Conservation (phyloP, 2,329 filamentous ascomycete species). For the Mollisia scopiformis region DNA sequence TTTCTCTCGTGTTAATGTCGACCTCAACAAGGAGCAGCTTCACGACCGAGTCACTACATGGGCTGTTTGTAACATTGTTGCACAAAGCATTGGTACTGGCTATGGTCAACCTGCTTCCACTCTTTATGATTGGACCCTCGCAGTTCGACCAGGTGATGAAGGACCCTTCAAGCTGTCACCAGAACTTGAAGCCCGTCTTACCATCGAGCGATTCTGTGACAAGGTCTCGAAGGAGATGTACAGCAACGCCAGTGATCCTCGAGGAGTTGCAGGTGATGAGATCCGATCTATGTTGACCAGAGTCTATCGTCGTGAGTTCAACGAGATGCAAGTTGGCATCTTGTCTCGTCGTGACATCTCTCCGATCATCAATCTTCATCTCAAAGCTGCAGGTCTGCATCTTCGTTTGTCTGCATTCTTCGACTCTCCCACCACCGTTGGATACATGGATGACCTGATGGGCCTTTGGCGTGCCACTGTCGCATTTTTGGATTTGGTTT, state of each 20-base stretch:
- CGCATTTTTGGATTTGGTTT: slow-evolving; percentile 63
- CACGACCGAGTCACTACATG: slow-evolving; percentile 79
- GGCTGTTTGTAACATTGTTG: slow-evolving; percentile 85
- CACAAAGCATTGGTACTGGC: slow-evolving; percentile 80
- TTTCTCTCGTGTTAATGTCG: slow-evolving; percentile 75
- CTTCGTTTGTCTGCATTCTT: slow-evolving; percentile 81
- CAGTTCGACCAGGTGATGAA: slow-evolving; percentile 60
- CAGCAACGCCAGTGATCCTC: slow-evolving; percentile 73
- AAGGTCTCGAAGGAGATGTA: slow-evolving; percentile 81
- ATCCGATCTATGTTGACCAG: slow-evolving; percentile 68
- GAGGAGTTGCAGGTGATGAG: slow-evolving; percentile 69
- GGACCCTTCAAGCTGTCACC: slow-evolving; percentile 60
- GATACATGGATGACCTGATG: slow-evolving; percentile 75
- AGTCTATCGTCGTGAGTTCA: slow-evolving; percentile 66
- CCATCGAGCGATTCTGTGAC: slow-evolving; percentile 76
- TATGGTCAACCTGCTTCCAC: slow-evolving; percentile 82
- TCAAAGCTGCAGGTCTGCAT: slow-evolving; percentile 74
- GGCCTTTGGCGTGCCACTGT: slow-evolving; percentile 74
- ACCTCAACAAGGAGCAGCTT: slow-evolving; percentile 78
- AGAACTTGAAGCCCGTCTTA: slow-evolving; percentile 68
- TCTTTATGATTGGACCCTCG: slow-evolving; percentile 75
- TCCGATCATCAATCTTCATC: slow-evolving; percentile 64
- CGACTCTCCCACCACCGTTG: slow-evolving; percentile 71
- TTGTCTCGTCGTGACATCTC: slow-evolving; percentile 58
- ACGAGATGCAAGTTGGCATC: slow-evolving; percentile 64